Conservation (phyloP, 495 filamentous ascomycete species). For the Aspergillus cavernicola region DNA sequence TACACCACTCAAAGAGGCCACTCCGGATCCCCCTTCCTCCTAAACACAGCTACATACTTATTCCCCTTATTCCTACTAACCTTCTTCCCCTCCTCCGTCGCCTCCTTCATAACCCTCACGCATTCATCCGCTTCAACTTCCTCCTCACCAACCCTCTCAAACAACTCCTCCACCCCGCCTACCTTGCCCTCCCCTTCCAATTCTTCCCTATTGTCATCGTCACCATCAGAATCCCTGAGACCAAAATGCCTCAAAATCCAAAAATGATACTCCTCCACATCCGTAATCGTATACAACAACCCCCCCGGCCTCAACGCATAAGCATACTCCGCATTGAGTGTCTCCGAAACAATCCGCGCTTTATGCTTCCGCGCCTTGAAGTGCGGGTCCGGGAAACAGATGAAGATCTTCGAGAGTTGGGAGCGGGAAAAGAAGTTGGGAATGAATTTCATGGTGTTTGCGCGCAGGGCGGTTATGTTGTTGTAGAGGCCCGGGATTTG, state of each 20-base stretch:
- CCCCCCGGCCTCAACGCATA: slow-evolving; percentile 81
- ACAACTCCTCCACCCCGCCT: slow-evolving; percentile 52
- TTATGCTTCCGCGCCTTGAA: slow-evolving; percentile 98
- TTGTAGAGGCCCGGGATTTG: slow-evolving; percentile 56
- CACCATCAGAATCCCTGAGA: slow-evolving; percentile 21
- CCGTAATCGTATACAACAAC: slow-evolving; percentile 90
- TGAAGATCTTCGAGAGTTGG: slow-evolving; percentile 85
- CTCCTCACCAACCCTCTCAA: slow-evolving; percentile 52
- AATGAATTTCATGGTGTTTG: slow-evolving; percentile 97
- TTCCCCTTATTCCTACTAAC: slow-evolving; percentile 82
- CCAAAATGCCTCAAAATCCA: slow-evolving; percentile 91
- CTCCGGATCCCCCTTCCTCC: slow-evolving; percentile 72
- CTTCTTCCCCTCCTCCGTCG: slow-evolving; percentile 97
- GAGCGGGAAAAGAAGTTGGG: slow-evolving; percentile 82
- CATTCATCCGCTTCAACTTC: slow-evolving; percentile 71
- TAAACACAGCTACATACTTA: slow-evolving; percentile 85
- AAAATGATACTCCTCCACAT: slow-evolving; percentile 87
- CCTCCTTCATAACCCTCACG: slow-evolving; percentile 73
- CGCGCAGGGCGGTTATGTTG: slow-evolving; percentile 81
- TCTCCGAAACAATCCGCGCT: slow-evolving; percentile 85
- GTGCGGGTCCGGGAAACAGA: slow-evolving; percentile 97
- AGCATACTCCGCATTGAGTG: slow-evolving; percentile 88
- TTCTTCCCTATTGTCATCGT: slow-evolving; percentile 23
- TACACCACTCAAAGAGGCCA: slow-evolving; percentile 46
- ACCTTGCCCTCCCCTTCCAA: slow-evolving; percentile 16